Evolutionary conservation across 2,329 filamentous ascomycete genomes (phyloP), one percentile per base, ranked within the genome.

Genomic region (Scytalidium lignicola): DNA sequence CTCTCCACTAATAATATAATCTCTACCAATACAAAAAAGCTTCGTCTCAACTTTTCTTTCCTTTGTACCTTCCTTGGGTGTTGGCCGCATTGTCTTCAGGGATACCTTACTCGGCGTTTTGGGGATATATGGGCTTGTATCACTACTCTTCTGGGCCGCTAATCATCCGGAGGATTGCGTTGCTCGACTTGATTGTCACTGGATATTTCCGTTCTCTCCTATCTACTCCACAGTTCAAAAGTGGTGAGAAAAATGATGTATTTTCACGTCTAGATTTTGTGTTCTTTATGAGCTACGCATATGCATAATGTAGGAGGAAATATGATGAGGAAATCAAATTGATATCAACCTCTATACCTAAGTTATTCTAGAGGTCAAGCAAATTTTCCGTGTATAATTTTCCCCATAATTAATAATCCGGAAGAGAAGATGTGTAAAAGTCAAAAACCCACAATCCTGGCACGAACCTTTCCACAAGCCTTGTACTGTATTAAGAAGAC

Each of bases 61-160:
- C 7, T 43, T 23, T 43, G 12, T 23, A 15, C 20, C 22, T n/a
- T 19, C 23, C 41, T 23, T 26, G 20, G 15, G 32, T 48, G 23
- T n/a, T 46, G 20, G 44, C 52, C 46, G 50, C n/a, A 41, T n/a
- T 45, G 21, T 49, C 12, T 51, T 48, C 21, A 43, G 37, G 26
- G 39, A 43, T 42, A 23, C 37, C 47, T 50, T 53, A n/a, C n/a
- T 56, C 50, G 59, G 58, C 58, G 56, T 61, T 55, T 47, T 21
- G 49, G 50, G 44, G 47, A 20, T 6, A 18, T 32, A 22, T 41
- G 17, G 32, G 20, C n/a, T 50, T 58, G 58, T 59, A 60, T 54
- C 52, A 59, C 51, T 59, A 59, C 57, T 58, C 55, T 57, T 58
- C 51, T 52, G n/a, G 32, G 12, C 32, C 32, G 32, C n/a, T 8